phyloP scores from a whole-genome alignment of 495 filamentous ascomycete species.

The Astrothelium macrocarpum region DNA sequence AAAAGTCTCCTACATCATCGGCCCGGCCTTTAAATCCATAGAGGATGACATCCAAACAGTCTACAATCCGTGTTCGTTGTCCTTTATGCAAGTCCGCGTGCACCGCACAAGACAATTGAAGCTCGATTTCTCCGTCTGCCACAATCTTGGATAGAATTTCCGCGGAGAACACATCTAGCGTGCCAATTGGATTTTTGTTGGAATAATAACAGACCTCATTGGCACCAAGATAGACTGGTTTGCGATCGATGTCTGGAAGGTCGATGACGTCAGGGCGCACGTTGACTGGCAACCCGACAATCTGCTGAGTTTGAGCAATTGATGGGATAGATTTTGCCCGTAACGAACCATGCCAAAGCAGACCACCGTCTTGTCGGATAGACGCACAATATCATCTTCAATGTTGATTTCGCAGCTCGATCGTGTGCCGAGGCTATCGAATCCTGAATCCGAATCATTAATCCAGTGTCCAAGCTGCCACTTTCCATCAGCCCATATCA shows the following conservation, averaged over 20 bases:
- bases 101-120: neutral
- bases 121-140: constrained; percentile 1
- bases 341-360: neutral
- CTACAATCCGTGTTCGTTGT: neutral
- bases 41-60: neutral
- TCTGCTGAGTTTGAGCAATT: neutral
- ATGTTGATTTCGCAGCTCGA: neutral
- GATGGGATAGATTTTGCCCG: neutral
- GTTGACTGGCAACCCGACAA: neutral
- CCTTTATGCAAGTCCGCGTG: neutral
- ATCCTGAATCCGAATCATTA: neutral
- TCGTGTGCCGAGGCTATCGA: neutral
- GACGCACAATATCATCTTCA: neutral
- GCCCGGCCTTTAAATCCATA: constrained; percentile 1
- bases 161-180: neutral
- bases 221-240: neutral
- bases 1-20: constrained; percentile 29
- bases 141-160: constrained; percentile 6
- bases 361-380: neutral
- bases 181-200: neutral
- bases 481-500: neutral
- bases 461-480: neutral
- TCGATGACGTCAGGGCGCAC: neutral
- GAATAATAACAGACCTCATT: neutral
- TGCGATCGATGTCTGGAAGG: neutral